Evolutionary conservation across 2,329 filamentous ascomycete species (phyloP).

Genomic region (Dendrostoma leiphaemia): DNA sequence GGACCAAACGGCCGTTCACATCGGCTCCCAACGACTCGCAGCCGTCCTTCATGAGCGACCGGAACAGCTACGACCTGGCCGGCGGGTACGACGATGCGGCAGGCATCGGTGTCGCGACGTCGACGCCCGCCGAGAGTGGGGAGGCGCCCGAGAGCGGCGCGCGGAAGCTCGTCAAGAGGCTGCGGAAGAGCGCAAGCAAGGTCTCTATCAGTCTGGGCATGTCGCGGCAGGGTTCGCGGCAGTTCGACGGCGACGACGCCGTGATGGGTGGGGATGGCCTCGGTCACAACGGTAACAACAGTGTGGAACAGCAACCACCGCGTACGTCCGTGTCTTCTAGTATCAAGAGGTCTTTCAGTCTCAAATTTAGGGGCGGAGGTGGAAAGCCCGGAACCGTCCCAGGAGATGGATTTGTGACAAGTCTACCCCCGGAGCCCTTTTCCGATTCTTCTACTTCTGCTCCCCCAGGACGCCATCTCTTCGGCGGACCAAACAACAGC

Average conservation of each 20-base stretch:
- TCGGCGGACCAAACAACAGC: constrained; percentile 1
- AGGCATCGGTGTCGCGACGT: constrained; percentile 25
- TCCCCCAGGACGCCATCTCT: neutral
- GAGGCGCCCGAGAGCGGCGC: constrained; percentile 23
- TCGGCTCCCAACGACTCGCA: constrained; percentile 9
- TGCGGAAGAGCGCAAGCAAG: constrained; percentile 49
- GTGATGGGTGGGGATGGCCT: constrained; percentile 10
- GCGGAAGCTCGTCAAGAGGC: constrained; percentile 47
- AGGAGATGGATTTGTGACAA: too few species aligned
- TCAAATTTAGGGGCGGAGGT: constrained; percentile 4
- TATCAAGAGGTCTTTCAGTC: constrained; percentile 13
- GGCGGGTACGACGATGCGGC: constrained; percentile 31
- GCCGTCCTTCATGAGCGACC: constrained; percentile 4
- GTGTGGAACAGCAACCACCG: neutral
- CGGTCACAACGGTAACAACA: neutral
- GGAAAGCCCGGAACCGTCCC: neutral
- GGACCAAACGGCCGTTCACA: constrained; percentile 25
- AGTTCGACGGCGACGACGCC: constrained; percentile 6
- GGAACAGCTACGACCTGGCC: constrained; percentile 46
- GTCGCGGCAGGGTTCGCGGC: neutral
- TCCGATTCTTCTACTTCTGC: neutral
- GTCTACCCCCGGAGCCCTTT: too few species aligned
- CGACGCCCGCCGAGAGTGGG: constrained; percentile 24
- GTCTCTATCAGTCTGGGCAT: constrained; percentile 38
- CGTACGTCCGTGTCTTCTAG: constrained; percentile 12